Conservation (phyloP, 345 rosid species). For the Stellera chamaejasme region DNA sequence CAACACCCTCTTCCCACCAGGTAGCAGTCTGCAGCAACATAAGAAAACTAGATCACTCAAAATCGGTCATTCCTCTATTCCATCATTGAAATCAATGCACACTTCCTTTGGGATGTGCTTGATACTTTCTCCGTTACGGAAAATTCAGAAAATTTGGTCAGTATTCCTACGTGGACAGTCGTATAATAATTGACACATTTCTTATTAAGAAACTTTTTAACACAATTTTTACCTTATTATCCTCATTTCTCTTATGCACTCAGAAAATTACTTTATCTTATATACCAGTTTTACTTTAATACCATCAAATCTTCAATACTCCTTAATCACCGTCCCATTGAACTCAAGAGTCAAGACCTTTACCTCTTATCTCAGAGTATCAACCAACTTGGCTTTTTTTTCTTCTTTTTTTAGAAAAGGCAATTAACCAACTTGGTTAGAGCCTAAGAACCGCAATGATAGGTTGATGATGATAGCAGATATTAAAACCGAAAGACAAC, state of each 20-base stretch:
- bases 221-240: too few relatives aligned
- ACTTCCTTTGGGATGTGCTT: neutral
- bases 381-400: neutral
- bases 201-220: too few relatives aligned
- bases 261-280: too few relatives aligned
- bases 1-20: slow-evolving; percentile 97
- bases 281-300: too few relatives aligned
- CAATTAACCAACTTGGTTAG: neutral
- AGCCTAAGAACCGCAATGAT: neutral
- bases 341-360: neutral
- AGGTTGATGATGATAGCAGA: neutral
- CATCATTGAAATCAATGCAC: neutral
- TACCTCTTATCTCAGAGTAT: neutral
- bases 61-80: neutral
- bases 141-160: too few relatives aligned
- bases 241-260: too few relatives aligned
- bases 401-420: too few relatives aligned
- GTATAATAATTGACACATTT: too few relatives aligned
- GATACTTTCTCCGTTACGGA: too few relatives aligned
- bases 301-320: too few relatives aligned
- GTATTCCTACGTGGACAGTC: too few relatives aligned
- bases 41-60: neutral
- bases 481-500: neutral
- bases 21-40: slow-evolving; percentile 55
- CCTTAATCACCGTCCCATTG: neutral